phyloP scores from a whole-genome alignment of 1,284 basidiomycete genomes.

The Cystobasidium sp. region DNA sequence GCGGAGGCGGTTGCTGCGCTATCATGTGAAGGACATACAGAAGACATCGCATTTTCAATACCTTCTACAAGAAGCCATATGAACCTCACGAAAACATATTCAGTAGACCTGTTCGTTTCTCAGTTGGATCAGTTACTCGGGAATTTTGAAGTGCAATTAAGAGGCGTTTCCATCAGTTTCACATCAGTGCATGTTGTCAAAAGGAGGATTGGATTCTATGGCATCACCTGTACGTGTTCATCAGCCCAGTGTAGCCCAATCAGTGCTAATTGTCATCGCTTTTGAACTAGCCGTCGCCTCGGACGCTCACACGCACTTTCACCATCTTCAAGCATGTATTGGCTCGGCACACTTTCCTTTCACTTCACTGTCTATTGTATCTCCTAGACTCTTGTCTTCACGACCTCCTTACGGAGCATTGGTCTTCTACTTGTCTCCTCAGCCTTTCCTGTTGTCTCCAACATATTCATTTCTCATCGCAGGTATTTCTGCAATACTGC shows the following conservation, averaged over 20 bases:
- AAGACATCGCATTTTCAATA: not conserved
- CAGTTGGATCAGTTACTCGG: no score
- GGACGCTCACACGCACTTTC: not conserved
- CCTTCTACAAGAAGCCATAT: no score
- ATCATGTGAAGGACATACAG: constrained; percentile 53
- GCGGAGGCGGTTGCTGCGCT: constrained; percentile 64
- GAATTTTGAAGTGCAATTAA: not conserved
- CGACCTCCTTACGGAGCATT: no score
- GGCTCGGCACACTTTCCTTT: not conserved
- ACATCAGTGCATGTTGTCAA: constrained; percentile 19
- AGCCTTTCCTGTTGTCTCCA: not conserved
- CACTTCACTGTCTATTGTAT: not conserved
- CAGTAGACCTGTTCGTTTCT: no score
- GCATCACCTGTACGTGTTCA: not conserved
- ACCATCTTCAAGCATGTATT: not conserved
- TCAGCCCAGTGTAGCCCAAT: no score
- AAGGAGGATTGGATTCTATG: not conserved
- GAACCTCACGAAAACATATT: no score
- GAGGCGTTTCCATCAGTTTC: not conserved
- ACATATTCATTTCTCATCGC: no score
- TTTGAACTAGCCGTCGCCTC: no score
- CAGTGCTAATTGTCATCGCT: no score
- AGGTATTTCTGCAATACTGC: no score
- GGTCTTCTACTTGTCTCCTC: not conserved
- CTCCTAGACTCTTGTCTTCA: no score